phyloP scores from a whole-genome alignment of 352 stramenopile species.

The Phytophthora foliorum region DNA sequence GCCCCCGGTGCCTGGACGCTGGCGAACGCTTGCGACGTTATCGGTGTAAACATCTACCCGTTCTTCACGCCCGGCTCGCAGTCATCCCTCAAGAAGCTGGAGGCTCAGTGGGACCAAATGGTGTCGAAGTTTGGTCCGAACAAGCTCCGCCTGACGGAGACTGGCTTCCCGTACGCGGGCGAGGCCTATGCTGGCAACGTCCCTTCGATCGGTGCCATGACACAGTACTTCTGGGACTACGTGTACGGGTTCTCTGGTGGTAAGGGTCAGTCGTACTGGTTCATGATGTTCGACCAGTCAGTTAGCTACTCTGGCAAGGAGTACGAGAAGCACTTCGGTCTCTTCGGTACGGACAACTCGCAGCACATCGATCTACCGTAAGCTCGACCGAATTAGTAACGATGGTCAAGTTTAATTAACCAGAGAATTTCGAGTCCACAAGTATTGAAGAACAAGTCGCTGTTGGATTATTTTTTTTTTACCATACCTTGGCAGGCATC shows the following conservation, averaged over 20 bases:
- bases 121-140: conserved; percentile 41
- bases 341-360: conserved; percentile 53
- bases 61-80: conserved; percentile 59
- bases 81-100: conserved; percentile 54
- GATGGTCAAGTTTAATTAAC: too few relatives aligned
- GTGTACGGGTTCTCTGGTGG: conserved; percentile 34
- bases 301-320: conserved; percentile 50
- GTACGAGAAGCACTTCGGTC: conserved; percentile 69
- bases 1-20: conserved; percentile 41
- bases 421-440: too few relatives aligned
- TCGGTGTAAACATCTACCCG: conserved; percentile 48
- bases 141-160: conserved; percentile 62
- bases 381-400: not conserved
- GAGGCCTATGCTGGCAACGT: conserved; percentile 41
- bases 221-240: conserved; percentile 58
- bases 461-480: too few relatives aligned
- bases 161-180: conserved; percentile 62
- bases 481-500: too few relatives aligned
- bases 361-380: conserved; percentile 50
- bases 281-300: conserved; percentile 72
- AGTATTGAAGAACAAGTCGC: too few relatives aligned
- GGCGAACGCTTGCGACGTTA: conserved; percentile 42
- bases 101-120: conserved; percentile 59
- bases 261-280: conserved; percentile 53
- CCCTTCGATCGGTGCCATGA: conserved; percentile 46